phyloP scores from a whole-genome alignment of 192 early-diverging fungal genomes.

The Coemansia sp. region DNA sequence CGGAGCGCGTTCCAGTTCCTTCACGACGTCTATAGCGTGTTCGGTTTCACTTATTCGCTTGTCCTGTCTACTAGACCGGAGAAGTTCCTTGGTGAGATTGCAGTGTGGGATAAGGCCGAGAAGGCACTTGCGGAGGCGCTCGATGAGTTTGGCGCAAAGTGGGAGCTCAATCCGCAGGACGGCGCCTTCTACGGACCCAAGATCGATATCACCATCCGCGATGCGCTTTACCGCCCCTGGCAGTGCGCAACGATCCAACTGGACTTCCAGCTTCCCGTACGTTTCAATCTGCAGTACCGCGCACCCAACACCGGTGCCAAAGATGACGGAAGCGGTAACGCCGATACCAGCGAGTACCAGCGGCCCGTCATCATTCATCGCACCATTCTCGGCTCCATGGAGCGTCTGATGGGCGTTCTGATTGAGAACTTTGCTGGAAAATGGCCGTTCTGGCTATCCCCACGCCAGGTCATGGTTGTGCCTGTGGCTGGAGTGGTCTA shows the following conservation, averaged over 20 bases:
- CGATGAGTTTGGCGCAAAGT: conserved; percentile 74
- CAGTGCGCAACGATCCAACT: conserved; percentile 99
- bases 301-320: conserved; percentile 57
- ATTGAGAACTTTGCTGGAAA: conserved; percentile 96
- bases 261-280: conserved; percentile 96
- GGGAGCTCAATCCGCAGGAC: conserved; percentile 93
- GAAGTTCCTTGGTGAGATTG: conserved; percentile 88
- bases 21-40: conserved; percentile 86
- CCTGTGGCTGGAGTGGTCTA: conserved; percentile 80
- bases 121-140: conserved; percentile 74
- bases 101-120: conserved; percentile 94
- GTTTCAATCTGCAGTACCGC: conserved; percentile 91
- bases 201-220: conserved; percentile 95
- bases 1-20: conserved; percentile 83
- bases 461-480: conserved; percentile 89
- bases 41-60: conserved; percentile 91
- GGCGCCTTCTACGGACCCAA: conserved; percentile 99
- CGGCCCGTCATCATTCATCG: conserved; percentile 99
- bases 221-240: conserved; percentile 86
- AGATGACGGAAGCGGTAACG: conserved; percentile 38
- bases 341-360: conserved; percentile 56
- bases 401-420: conserved; percentile 94
- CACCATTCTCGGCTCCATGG: conserved; percentile 94
- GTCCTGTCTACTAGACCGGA: conserved; percentile 96
- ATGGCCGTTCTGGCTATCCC: conserved; percentile 98